Base-by-base conservation (phyloP, 1,284 basidiomycete genomes). In the Microbotryum lychnidis-dioicae region DNA sequence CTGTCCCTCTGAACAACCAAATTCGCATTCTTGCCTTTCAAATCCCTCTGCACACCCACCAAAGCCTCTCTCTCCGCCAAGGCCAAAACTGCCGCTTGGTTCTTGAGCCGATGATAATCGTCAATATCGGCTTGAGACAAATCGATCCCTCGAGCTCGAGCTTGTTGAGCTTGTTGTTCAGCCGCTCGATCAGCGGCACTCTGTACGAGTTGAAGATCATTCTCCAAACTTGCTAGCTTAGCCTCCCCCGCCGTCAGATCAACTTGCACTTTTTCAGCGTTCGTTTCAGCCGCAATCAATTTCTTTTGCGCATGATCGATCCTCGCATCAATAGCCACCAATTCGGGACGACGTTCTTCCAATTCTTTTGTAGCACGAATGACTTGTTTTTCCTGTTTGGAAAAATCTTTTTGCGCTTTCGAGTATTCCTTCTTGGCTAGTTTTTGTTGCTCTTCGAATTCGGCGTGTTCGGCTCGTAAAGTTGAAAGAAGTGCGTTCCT, bases 51-150 rank as follows among this genome's bases (percentile, higher is more conserved):
- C 2, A 93, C 80, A 0, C 83, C 82, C 67, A 93, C 90, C 6
- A 96, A 81, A 25, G 85, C 80, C 73, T 96, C 91, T 1, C 96
- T 87, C 74, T 97, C 92, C 44, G 86, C 82, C 1, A 92, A 84
- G 0, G 89, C 91, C 49, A 7, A 54, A 46, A n/a, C 31, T 67
- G 71, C 61, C 58, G 91, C 87, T 27, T 80, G 77, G 0, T 85
- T 84, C 78, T 91, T 91, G 87, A 96, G 77, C 72, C 81, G 78
- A 46, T 87, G 86, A 75, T 99, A 99, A 72, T 96, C 87, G 53
- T 87, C 85, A 12, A 97, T 77, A 70, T 87, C 89, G 59, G 87
- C 86, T 71, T 89, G 86, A 61, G 83, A 88, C 5, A 98, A 78
- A 0, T 87, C 85, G 50, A 89, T 78, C 52, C 89, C 91, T 52